Conservation (phyloP, 2,329 filamentous ascomycete genomes). For the Akanthomyces lecanii region DNA sequence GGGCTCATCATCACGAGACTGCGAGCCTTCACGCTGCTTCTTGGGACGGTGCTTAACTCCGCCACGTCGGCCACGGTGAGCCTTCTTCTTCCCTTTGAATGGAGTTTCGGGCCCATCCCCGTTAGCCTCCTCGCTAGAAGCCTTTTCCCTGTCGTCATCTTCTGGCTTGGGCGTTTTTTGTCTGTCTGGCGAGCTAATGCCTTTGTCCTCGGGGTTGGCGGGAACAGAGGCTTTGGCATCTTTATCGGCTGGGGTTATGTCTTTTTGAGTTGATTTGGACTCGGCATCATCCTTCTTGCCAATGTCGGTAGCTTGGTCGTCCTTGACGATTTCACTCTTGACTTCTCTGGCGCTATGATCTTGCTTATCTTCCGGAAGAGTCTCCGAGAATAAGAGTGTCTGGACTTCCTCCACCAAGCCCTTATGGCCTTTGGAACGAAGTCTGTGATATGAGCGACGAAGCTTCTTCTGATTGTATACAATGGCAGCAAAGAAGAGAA, state of each 20-base stretch:
- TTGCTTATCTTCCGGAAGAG: conserved; percentile 6
- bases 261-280: not conserved
- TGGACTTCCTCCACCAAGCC: conserved; percentile 10
- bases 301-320: not conserved
- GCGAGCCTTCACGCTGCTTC: conserved; percentile 49
- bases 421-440: conserved; percentile 29
- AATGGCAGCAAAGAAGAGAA: conserved; percentile 40
- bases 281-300: not conserved
- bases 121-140: conserved; percentile 12
- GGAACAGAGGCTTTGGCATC: not conserved
- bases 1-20: conserved; percentile 45
- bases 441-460: conserved; percentile 35
- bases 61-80: conserved; percentile 66
- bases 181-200: not conserved
- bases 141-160: conserved; percentile 4
- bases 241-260: not conserved
- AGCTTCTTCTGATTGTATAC: conserved; percentile 45
- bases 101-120: conserved; percentile 22
- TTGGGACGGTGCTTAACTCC: conserved; percentile 64
- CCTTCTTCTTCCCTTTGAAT: conserved; percentile 62
- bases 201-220: not conserved
- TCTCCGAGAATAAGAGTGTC: conserved; percentile 11
- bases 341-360: not conserved
- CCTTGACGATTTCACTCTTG: not conserved
- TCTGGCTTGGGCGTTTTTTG: conserved; percentile 1